Evolutionary conservation across 2,329 filamentous ascomycete species (phyloP).

Genomic region (Ascochyta pisi): DNA sequence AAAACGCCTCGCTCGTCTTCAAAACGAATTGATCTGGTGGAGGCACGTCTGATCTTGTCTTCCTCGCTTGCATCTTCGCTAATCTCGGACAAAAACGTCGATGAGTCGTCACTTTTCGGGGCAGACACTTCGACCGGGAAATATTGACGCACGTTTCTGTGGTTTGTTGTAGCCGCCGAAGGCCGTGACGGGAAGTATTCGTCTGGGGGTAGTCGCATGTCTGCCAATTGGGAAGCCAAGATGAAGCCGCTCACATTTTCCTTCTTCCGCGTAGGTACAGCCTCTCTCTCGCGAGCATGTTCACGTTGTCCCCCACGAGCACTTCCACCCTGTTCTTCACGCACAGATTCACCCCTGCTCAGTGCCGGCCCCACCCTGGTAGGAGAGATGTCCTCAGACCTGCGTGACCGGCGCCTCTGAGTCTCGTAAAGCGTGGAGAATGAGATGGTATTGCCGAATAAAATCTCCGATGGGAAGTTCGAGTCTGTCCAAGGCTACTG

Average conservation of each 20-base stretch:
- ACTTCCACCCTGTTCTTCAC: not conserved
- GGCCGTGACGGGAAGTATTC: constrained; percentile 1
- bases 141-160: not conserved
- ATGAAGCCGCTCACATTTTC: constrained; percentile 12
- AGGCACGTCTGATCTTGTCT: not conserved
- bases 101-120: not conserved
- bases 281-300: not conserved
- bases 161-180: not conserved
- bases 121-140: not conserved
- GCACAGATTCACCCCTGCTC: not conserved
- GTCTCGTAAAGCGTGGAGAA: not conserved
- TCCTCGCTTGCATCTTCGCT: not conserved
- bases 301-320: not conserved
- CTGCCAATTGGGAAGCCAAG: not conserved
- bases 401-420: not conserved
- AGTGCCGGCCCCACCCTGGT: not conserved
- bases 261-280: not conserved
- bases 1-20: not conserved
- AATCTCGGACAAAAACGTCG: not conserved
- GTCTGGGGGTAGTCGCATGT: constrained; percentile 3
- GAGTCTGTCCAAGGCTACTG: constrained; percentile 27
- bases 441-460: not conserved
- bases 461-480: not conserved
- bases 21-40: not conserved
- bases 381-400: constrained; percentile 5